Evolutionary conservation across 2,329 filamentous ascomycete species (phyloP).

Genomic region (Magnaporthiopsis rhizophila): DNA sequence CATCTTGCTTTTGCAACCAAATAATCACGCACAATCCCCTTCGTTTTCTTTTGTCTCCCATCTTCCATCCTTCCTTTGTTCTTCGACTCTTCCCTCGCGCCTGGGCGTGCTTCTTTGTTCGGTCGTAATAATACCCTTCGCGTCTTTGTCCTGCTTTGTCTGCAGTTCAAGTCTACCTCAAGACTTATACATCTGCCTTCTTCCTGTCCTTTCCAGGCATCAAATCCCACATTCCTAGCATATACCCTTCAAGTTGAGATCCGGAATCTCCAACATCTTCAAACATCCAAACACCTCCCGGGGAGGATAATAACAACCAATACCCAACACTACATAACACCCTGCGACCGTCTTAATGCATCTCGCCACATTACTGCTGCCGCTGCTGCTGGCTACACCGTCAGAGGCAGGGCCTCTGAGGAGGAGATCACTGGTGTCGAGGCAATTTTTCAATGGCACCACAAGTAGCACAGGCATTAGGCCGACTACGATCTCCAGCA

Average conservation of each 20-base stretch:
- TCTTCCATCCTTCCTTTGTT: background rate
- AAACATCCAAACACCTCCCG: background rate
- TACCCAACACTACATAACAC: background rate
- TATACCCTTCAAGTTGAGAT: background rate
- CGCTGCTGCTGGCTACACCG: background rate
- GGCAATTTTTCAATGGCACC: background rate
- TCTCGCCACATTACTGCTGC: background rate
- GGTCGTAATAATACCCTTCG: too few species aligned
- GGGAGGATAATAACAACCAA: background rate
- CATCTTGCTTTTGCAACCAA: background rate
- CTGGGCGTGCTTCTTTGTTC: background rate
- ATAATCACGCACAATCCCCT: background rate
- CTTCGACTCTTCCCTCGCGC: background rate
- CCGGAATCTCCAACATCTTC: background rate
- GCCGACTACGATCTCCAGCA: background rate
- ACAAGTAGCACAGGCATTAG: background rate
- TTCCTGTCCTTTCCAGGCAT: background rate
- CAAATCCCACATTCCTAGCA: background rate
- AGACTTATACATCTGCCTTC: background rate
- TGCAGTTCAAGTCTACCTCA: background rate
- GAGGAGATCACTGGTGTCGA: background rate
- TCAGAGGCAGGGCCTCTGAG: slow-evolving; percentile 1
- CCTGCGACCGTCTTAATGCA: background rate
- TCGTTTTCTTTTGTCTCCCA: background rate
- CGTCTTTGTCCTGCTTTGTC: background rate